Evolutionary conservation across 352 stramenopile genomes (phyloP).

Genomic region (Phytophthora lateralis): DNA sequence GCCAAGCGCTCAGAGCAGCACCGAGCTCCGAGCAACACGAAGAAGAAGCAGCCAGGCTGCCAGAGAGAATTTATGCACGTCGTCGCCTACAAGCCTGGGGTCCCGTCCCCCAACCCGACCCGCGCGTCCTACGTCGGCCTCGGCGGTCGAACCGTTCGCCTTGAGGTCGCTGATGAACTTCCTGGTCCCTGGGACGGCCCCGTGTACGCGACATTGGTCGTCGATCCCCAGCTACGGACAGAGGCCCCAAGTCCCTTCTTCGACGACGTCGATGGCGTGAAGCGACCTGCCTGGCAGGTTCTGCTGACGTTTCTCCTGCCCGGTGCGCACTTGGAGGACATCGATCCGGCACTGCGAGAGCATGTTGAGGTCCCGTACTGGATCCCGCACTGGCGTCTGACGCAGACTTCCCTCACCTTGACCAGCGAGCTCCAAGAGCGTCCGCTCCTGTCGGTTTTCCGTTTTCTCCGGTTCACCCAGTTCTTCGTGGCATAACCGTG

Average conservation of each 20-base stretch:
- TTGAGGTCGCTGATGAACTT: constrained; percentile 7
- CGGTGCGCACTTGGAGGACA: neutral
- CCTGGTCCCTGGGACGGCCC: neutral
- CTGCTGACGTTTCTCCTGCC: constrained; percentile 5
- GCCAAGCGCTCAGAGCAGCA: constrained; percentile 1
- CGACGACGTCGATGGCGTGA: constrained; percentile 2
- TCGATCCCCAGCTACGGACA: neutral
- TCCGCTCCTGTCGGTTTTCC: constrained; percentile 9
- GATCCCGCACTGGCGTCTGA: constrained; percentile 12
- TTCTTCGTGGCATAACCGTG: constrained; percentile 4
- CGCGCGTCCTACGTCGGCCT: neutral
- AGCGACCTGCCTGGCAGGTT: constrained; percentile 7
- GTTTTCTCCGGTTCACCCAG: constrained; percentile 9
- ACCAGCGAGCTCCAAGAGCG: constrained; percentile 6
- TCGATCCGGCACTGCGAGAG: neutral
- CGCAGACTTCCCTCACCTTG: neutral
- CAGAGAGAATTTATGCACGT: constrained; percentile 2
- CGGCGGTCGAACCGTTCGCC: constrained; percentile 2
- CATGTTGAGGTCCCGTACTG: constrained; percentile 11
- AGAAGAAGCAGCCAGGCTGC: constrained; percentile 19
- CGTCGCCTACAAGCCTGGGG: neutral
- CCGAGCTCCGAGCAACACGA: constrained; percentile 6
- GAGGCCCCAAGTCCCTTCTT: neutral
- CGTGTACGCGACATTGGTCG: constrained; percentile 4
- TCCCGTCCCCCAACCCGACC: neutral